Conservation (phyloP, 2,329 filamentous ascomycete species). For the Pestalotiopsis sp. region DNA sequence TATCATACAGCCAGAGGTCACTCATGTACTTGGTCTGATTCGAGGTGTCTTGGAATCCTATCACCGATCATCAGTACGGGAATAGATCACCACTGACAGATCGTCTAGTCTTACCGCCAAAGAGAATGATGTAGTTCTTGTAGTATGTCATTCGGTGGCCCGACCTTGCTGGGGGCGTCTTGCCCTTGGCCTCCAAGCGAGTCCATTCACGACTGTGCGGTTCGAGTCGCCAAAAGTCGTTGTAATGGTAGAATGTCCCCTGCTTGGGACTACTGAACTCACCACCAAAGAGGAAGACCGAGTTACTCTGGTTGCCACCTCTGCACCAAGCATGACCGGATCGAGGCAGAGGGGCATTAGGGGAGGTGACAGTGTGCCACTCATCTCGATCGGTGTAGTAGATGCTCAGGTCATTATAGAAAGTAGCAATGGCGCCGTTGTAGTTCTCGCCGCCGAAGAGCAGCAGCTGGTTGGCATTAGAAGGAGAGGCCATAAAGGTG, state of each 20-base stretch:
- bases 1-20: slow-evolving; percentile 96
- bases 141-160: slow-evolving; percentile 96
- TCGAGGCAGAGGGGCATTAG: slow-evolving; percentile 87
- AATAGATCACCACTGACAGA: background rate
- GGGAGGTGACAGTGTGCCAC: slow-evolving; percentile 88
- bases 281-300: slow-evolving; percentile 91
- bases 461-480: slow-evolving; percentile 84
- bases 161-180: slow-evolving; percentile 80
- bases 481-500: slow-evolving; percentile 81
- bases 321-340: slow-evolving; percentile 95
- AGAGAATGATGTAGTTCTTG: slow-evolving; percentile 95
- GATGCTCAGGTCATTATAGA: slow-evolving; percentile 68
- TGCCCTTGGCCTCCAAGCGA: slow-evolving; percentile 79
- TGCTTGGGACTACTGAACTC: slow-evolving; percentile 94
- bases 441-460: slow-evolving; percentile 96
- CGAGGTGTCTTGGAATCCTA: slow-evolving; percentile 90
- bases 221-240: slow-evolving; percentile 95
- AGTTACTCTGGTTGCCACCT: slow-evolving; percentile 77
- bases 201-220: slow-evolving; percentile 86
- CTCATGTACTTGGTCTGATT: slow-evolving; percentile 92
- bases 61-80: slow-evolving; percentile 15
- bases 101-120: slow-evolving; percentile 60
- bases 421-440: slow-evolving; percentile 82
- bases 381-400: slow-evolving; percentile 83
- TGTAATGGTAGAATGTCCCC: slow-evolving; percentile 98